Base-by-base conservation (phyloP, 1,284 basidiomycete species). In the Apiotrichum gamsii region DNA sequence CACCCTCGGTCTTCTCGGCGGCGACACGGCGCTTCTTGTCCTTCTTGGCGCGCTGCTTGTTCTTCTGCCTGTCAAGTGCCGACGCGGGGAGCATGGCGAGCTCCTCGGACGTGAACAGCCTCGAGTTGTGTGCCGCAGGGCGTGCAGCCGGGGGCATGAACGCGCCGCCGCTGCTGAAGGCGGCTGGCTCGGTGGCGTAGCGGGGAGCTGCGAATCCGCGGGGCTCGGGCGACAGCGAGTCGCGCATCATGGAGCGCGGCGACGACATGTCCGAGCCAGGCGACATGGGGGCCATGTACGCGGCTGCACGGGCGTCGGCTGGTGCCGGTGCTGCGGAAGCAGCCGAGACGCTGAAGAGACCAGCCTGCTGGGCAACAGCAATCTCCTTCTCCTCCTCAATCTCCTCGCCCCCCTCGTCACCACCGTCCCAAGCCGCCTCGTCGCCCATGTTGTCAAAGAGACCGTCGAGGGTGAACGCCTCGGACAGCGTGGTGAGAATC, bases 401-500 rank as follows among this genome's bases (percentile, higher is more conserved):
- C 18, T 43, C 52, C 14, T 58, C 59, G 8, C 20, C 43, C 1
- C 34, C 61, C 11, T 49, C 57, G 19, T 57, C 60, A 13, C 64
- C 62, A 5, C 65, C 65, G 21, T 66, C 61, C 62, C 64, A 70
- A 13, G 63, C 69, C 11, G 67, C 71, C 37, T 63, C 64, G 47
- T 65, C 67, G 24, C 62, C 64, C 6, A 60, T 14, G 32, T 56
- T 52, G 47, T 70, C 65, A 39, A 73, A 65, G 51, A 73, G 48
- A 0, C 71, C 71, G 40, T 73, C 71, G 18, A 73, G 47, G 28
- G 65, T 68, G 54, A 73, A 72, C 13, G 70, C 71, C 49, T 69
- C 65, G 25, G 62, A 65, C 5, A 73, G 62, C 14, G 58, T 61
- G 9, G 57, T 63, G 24, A 73, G 55, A 42, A 72, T 68, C 55